Evolutionary conservation across 345 rosid genomes (phyloP).

Genomic region (Citrus sinensis): DNA sequence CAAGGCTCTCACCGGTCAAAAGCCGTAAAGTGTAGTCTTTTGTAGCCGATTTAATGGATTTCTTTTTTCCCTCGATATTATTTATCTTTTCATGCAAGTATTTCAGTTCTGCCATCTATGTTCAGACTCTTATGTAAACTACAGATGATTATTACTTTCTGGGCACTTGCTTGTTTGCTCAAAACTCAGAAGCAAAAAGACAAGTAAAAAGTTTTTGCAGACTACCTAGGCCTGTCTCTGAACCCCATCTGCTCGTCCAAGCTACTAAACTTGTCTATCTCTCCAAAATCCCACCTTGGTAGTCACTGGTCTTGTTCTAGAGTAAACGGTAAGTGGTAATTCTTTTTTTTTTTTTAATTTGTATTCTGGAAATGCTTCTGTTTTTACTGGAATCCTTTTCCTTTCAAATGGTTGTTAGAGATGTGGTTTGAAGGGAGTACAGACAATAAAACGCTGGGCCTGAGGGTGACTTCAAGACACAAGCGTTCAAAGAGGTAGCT

Average conservation of each 20-base stretch:
- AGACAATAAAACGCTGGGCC: constrained; percentile 50
- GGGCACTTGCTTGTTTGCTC: constrained; percentile 21
- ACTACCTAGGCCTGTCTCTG: constrained; percentile 13
- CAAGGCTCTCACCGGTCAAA: constrained; percentile 44
- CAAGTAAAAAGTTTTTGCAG: constrained; percentile 27
- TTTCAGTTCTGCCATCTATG: constrained; percentile 4
- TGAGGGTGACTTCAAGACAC: constrained; percentile 50
- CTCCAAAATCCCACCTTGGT: constrained; percentile 15
- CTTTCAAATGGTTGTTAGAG: constrained; percentile 26
- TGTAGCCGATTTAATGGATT: constrained; percentile 19
- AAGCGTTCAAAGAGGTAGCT: constrained; percentile 88
- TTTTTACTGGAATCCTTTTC: constrained; percentile 12
- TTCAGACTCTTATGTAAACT: constrained; percentile 32
- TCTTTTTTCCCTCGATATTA: not conserved
- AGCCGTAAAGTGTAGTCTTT: constrained; percentile 38
- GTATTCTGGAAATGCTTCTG: constrained; percentile 9
- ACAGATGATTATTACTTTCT: constrained; percentile 24
- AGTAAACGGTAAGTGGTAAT: not conserved
- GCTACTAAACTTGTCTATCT: constrained; percentile 5
- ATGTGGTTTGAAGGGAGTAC: constrained; percentile 54
- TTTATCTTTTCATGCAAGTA: not conserved
- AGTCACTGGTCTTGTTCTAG: constrained; percentile 16
- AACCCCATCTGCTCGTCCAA: constrained; percentile 19
- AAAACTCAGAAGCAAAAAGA: constrained; percentile 18
- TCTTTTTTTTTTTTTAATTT: not conserved